phyloP scores from a whole-genome alignment of 73 alveolate species.

The Blepharisma stoltei region DNA sequence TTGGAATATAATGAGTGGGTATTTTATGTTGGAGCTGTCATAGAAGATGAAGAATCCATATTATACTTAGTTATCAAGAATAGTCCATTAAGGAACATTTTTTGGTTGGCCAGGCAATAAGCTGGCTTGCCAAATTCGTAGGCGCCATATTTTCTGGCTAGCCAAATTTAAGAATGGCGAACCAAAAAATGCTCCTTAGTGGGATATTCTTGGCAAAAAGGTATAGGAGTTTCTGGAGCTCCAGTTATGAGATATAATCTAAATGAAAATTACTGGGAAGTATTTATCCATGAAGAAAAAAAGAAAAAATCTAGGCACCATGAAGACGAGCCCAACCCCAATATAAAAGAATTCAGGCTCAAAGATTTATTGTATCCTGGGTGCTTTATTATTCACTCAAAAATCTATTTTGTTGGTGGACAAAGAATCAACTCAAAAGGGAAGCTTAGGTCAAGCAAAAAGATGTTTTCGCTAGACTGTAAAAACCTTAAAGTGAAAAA shows the following conservation, averaged over 20 bases:
- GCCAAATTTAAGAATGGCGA: too few species aligned
- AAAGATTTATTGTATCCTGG: conserved; percentile 16
- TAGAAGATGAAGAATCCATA: too few species aligned
- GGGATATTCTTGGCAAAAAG: too few species aligned
- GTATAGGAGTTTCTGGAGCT: not conserved
- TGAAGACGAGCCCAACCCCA: not conserved
- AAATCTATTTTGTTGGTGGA: not conserved
- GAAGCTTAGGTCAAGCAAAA: not conserved
- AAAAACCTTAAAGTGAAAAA: not conserved
- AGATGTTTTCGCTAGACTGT: too few species aligned
- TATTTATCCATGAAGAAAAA: not conserved
- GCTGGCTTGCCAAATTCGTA: too few species aligned
- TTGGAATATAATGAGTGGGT: too few species aligned
- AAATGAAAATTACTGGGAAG: not conserved
- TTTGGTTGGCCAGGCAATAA: too few species aligned
- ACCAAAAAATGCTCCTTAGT: too few species aligned
- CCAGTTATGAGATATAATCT: not conserved
- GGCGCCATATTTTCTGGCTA: too few species aligned
- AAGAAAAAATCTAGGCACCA: not conserved
- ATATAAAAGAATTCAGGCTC: not conserved
- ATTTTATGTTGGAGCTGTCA: too few species aligned
- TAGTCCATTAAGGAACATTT: too few species aligned
- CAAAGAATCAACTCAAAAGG: not conserved
- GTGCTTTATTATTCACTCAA: not conserved
- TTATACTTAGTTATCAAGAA: too few species aligned